Evolutionary conservation across 2,329 filamentous ascomycete genomes (phyloP), one percentile per base, ranked within the genome.

Genomic region (Aspergillus sp.): DNA sequence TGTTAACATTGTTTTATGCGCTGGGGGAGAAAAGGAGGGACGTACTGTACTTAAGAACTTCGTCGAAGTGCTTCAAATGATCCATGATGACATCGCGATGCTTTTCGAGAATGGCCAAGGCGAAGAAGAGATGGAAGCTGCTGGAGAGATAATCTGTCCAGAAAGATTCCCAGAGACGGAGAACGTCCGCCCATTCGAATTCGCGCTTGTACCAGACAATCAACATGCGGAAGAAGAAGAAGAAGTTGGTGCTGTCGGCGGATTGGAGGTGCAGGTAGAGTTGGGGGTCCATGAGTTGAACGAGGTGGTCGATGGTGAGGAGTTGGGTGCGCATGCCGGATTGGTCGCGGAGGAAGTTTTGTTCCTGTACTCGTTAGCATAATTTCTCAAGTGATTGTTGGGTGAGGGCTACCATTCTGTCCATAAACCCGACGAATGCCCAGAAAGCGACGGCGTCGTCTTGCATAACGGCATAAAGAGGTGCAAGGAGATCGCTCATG

Each of bases 171-270:
- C 93, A 98, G 3, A 98, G 74, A 15, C 87, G 81, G 30, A 97
- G 73, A 9, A 95, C 82, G 61, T 97, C 90, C 43, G 79, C 67
- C 88, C 91, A 98, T 56, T 83, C 80, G 60, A 98, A 98, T 69
- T 98, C 93, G 43, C 93, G 85, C 75, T 98, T 98, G 70, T 93
- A 98, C 93, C 93, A 98, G 7, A 98, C 93, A 1, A 98, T 77
- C 30, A 98, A 77, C 93, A 97, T 97, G 51, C 93, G 87, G 81
- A 97, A 98, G 76, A 98, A 97, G 75, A 98, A 98, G 72, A 98
- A 98, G 70, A 98, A 98, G 67, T 98, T 98, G 20, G 93, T 98
- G 61, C 87, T 94, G 61, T 98, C 94, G 17, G 90, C 88, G 13
- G 81, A 84, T 66, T 95, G 83, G 0, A 98, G 80, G 60, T 98